Evolutionary conservation across 345 rosid genomes (phyloP).

Genomic region (Eucalyptus leucophloia): DNA sequence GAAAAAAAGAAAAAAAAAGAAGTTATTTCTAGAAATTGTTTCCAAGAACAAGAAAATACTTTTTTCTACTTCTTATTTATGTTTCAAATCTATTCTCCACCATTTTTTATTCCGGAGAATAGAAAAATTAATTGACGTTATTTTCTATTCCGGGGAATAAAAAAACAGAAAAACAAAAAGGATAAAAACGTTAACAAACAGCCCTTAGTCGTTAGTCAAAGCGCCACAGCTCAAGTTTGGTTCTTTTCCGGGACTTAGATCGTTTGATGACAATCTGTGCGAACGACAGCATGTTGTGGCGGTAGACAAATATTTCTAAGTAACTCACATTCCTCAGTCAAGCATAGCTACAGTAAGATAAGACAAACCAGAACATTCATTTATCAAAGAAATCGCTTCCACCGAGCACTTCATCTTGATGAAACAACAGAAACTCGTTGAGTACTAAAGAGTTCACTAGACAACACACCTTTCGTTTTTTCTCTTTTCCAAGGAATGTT

Average conservation of each 20-base stretch:
- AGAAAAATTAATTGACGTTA: too few species aligned
- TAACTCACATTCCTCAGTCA: neutral
- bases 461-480: neutral
- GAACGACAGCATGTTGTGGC: neutral
- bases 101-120: too few species aligned
- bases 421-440: neutral
- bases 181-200: too few species aligned
- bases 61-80: too few species aligned
- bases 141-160: rapidly evolving
- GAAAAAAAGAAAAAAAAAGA: too few species aligned
- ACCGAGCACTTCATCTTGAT: neutral
- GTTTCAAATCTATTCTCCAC: too few species aligned
- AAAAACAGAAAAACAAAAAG: too few species aligned
- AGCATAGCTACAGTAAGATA: neutral
- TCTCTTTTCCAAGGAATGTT: too few species aligned
- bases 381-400: neutral
- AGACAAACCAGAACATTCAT: neutral
- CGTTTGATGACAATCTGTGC: neutral
- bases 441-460: neutral
- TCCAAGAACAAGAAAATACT: rapidly evolving
- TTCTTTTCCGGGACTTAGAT: neutral
- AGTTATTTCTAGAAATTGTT: too few species aligned
- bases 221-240: too few species aligned
- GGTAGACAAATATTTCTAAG: neutral
- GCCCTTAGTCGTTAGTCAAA: neutral